Conservation (phyloP, 148 eudicot genomes). For the Rhododendron ferrugineum region DNA sequence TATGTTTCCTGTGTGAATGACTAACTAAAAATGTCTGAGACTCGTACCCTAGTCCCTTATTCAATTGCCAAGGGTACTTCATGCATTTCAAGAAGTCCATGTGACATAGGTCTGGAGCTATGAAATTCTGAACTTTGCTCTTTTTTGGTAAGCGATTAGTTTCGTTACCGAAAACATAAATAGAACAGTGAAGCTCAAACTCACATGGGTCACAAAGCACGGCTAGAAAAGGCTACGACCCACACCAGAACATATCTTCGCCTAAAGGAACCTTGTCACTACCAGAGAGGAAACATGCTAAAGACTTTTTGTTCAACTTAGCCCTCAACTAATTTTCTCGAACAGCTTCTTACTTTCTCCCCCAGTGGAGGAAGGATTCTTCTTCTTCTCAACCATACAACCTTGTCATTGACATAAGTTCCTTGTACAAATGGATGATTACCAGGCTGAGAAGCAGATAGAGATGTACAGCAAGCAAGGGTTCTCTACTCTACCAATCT, state of each 20-base stretch:
- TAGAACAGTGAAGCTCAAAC: not conserved
- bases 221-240: not conserved
- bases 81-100: not conserved
- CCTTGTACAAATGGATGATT: not conserved
- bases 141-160: not conserved
- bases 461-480: conserved; percentile 90
- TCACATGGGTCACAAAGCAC: not conserved
- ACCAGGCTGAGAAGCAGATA: conserved; percentile 92
- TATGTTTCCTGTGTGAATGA: not conserved
- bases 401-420: conserved; percentile 7
- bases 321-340: not conserved
- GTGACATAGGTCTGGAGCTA: not conserved
- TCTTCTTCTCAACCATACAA: not conserved
- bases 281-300: not conserved
- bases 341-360: not conserved
- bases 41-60: not conserved
- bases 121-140: not conserved
- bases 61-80: not conserved
- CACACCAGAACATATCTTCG: not conserved
- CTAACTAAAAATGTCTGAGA: not conserved
- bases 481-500: conserved; percentile 78
- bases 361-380: not conserved
- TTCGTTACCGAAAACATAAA: not conserved
- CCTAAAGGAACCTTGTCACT: not conserved
- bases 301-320: not conserved